Conservation (phyloP, 805 yeast genomes). For the Ogataea pilisensis region DNA sequence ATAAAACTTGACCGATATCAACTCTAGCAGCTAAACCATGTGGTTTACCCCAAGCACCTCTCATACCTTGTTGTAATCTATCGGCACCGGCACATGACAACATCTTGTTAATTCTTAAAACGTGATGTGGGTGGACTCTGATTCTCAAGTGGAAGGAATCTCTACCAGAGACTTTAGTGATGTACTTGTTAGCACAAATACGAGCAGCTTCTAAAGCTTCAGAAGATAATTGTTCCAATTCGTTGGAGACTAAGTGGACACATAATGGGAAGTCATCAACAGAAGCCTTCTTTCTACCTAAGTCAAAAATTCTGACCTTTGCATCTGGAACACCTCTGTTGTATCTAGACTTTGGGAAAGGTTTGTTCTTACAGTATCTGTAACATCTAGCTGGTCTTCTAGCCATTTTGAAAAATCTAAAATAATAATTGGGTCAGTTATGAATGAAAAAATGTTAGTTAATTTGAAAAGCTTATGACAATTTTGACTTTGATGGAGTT, state of each 20-base stretch:
- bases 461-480: neutral
- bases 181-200: slow-evolving; percentile 99
- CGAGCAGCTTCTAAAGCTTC: slow-evolving; percentile 99
- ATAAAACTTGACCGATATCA: slow-evolving; percentile 95
- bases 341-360: slow-evolving; percentile 99
- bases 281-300: slow-evolving; percentile 99
- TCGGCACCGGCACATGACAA: slow-evolving; percentile 99
- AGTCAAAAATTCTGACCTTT: slow-evolving; percentile 97
- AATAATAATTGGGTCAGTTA: neutral
- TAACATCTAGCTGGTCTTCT: slow-evolving; percentile 99
- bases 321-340: slow-evolving; percentile 99
- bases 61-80: slow-evolving; percentile 99
- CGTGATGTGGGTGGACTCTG: slow-evolving; percentile 99
- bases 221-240: slow-evolving; percentile 97
- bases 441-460: slow-evolving; percentile 1
- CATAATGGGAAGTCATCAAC: slow-evolving; percentile 99
- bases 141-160: slow-evolving; percentile 99
- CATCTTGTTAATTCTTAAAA: slow-evolving; percentile 99
- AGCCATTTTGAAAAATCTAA: slow-evolving; percentile 76
- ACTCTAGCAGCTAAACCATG: slow-evolving; percentile 99
- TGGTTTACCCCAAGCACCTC: slow-evolving; percentile 99
- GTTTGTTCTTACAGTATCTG: slow-evolving; percentile 99
- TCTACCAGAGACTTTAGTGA: slow-evolving; percentile 97
- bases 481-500: neutral
- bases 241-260: slow-evolving; percentile 99